A percentile compares a stretch with the other conserved stretches of the same genome.
Conservation (phyloP, 1,284 basidiomycete genomes). For the Violaceomyces palustris region DNA sequence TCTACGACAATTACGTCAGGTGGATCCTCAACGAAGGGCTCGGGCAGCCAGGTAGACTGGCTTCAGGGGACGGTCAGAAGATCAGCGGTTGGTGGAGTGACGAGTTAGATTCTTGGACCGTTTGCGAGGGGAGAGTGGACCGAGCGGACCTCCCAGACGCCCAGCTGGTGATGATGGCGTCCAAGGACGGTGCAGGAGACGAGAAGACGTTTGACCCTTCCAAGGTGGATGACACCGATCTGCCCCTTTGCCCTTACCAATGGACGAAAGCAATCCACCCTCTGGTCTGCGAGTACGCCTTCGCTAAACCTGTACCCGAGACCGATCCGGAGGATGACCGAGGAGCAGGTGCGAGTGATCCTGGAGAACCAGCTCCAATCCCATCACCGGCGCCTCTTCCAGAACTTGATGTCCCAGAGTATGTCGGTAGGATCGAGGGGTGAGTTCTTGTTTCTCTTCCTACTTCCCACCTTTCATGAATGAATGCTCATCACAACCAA, state of each 20-base stretch:
- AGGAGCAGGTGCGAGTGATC: neutral
- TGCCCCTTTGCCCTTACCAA: constrained; percentile 67
- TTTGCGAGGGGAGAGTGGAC: constrained; percentile 23
- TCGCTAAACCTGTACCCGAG: constrained; percentile 63
- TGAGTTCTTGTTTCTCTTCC: constrained; percentile 2
- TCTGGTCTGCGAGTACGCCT: constrained; percentile 54
- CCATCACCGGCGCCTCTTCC: constrained; percentile 55
- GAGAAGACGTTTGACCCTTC: constrained; percentile 2
- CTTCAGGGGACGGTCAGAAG: neutral
- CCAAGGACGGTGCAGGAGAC: too few relatives aligned
- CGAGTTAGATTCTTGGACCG: constrained; percentile 30
- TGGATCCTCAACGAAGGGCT: constrained; percentile 77
- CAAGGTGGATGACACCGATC: constrained; percentile 40
- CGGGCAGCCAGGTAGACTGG: constrained; percentile 29
- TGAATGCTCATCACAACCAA: too few relatives aligned
- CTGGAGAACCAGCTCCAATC: neutral
- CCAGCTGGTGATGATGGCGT: too few relatives aligned
- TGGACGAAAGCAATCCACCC: constrained; percentile 42
- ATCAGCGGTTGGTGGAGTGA: constrained; percentile 25
- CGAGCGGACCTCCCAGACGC: constrained; percentile 1
- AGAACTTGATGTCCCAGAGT: constrained; percentile 79
- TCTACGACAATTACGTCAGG: constrained; percentile 82
- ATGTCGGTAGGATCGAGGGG: constrained; percentile 59
- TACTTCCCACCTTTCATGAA: too few relatives aligned
- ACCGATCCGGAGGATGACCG: constrained; percentile 5